Evolutionary conservation across 2,329 filamentous ascomycete genomes (phyloP).

Genomic region (Apiospora marii): DNA sequence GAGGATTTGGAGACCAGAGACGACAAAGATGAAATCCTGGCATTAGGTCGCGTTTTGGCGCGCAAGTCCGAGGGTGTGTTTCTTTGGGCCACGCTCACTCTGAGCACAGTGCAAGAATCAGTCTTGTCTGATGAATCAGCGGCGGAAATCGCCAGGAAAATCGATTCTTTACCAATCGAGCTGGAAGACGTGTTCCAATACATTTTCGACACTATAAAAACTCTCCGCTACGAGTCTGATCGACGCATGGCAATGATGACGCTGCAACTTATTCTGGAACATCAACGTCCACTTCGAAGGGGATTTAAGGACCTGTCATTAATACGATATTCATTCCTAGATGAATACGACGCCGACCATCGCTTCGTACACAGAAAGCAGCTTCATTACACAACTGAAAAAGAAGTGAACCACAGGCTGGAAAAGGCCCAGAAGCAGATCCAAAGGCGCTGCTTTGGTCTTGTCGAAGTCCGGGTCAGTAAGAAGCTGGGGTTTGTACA

Average conservation of each 20-base stretch:
- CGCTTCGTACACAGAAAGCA: neutral
- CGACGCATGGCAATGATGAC: neutral
- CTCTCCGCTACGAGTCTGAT: neutral
- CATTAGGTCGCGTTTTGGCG: neutral
- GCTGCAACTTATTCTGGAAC: too few relatives aligned
- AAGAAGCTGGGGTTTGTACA: neutral
- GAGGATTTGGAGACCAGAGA: neutral
- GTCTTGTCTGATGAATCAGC: neutral
- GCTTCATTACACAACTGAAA: accelerated
- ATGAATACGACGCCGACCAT: neutral
- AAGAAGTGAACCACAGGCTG: neutral
- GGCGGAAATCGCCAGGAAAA: neutral
- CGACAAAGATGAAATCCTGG: neutral
- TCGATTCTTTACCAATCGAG: neutral
- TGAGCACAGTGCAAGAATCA: neutral
- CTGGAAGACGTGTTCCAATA: neutral
- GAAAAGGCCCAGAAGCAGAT: neutral
- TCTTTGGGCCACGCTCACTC: neutral
- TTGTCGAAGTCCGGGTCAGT: neutral
- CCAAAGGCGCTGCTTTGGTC: neutral
- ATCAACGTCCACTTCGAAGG: too few relatives aligned
- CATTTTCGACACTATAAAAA: neutral
- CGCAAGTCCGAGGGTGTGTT: neutral
- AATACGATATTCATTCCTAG: neutral
- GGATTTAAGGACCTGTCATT: too few relatives aligned